Conservation (phyloP, 305 asterid species). For the Solanum chacoense region DNA sequence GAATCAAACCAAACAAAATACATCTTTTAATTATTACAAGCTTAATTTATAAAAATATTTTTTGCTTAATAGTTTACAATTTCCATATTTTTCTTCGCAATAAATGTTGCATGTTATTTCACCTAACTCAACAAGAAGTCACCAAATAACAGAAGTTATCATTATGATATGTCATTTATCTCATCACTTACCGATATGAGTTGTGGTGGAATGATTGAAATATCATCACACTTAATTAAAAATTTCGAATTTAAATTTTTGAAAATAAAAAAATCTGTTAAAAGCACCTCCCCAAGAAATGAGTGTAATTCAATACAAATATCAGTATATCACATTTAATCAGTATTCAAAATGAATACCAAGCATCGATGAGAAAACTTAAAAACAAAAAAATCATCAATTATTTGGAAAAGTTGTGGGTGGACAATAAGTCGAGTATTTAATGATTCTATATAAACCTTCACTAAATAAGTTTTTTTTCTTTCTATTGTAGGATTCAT, state of each 20-base stretch:
- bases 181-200: too few species aligned
- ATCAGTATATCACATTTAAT: too few species aligned
- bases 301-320: too few species aligned
- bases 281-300: too few species aligned
- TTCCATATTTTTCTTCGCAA: not conserved
- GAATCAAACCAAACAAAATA: not conserved
- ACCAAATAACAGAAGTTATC: not conserved
- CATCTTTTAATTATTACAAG: not conserved
- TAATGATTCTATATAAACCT: not conserved
- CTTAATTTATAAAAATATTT: too few species aligned
- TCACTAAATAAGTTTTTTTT: not conserved
- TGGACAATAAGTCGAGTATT: not conserved
- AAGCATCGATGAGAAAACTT: too few species aligned
- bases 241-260: too few species aligned
- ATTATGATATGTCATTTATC: not conserved
- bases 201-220: not conserved
- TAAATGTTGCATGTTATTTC: not conserved
- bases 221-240: accelerated
- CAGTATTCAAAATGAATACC: not conserved
- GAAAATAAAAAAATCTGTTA: too few species aligned
- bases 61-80: not conserved
- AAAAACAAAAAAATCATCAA: not conserved
- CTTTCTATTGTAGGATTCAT: not conserved
- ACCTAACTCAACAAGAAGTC: not conserved
- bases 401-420: not conserved